Percentiles rank a stretch among this genome's conserved stretches.
Conservation (phyloP, 106 monocot species). For the Vanilla planifolia region DNA sequence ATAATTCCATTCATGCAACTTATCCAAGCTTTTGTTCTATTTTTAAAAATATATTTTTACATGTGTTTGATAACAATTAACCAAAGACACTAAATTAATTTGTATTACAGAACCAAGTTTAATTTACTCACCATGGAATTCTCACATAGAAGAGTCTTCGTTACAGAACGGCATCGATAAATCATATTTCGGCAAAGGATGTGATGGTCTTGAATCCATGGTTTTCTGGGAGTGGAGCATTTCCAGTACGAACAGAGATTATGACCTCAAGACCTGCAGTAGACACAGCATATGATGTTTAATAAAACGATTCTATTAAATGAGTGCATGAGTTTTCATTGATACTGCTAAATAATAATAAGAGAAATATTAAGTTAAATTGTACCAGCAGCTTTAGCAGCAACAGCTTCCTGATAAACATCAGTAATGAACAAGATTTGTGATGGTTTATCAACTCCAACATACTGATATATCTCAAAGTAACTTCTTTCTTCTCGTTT, state of each 20-base stretch:
- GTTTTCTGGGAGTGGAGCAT: constrained; percentile 62
- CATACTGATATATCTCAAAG: constrained; percentile 71
- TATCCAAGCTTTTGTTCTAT: no score
- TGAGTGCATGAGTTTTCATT: no score
- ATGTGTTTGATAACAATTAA: no score
- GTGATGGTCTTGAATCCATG: constrained; percentile 68
- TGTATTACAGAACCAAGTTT: no score
- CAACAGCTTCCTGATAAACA: constrained; percentile 92
- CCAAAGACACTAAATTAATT: no score
- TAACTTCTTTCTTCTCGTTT: constrained; percentile 88
- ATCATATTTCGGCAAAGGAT: constrained; percentile 74
- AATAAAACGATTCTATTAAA: no score
- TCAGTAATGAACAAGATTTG: constrained; percentile 94
- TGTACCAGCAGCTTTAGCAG: constrained; percentile 86
- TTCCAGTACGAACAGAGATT: constrained; percentile 72
- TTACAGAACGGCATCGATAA: no score
- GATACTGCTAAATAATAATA: not conserved
- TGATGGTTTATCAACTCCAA: constrained; percentile 84
- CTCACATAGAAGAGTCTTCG: no score
- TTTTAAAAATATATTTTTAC: no score
- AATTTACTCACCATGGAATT: no score
- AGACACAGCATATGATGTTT: not conserved
- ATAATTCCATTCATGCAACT: no score
- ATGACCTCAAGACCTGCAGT: constrained; percentile 58
- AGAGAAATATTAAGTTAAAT: not conserved